Evolutionary conservation across 2,329 filamentous ascomycete species (phyloP), one percentile per base, ranked within the genome.

Genomic region (Penicillium aurantiogriseum): DNA sequence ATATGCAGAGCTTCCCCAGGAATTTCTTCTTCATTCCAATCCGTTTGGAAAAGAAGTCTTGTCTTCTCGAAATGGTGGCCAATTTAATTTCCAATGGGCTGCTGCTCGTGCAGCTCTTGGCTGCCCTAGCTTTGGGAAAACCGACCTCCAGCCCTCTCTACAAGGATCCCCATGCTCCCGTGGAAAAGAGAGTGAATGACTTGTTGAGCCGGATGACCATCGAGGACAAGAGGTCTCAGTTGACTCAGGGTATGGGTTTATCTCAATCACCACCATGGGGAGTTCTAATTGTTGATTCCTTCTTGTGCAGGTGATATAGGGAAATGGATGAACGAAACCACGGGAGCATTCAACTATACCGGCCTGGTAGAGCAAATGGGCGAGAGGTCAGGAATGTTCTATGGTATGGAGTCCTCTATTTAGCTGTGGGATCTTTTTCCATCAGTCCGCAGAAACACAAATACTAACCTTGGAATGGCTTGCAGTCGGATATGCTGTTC

Each of bases 171-270:
- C 79, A 78, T 55, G 83, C 85, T 6, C 76, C 84, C 8, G 77
- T 90, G 15, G 85, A 89, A 51, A 83, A 82, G 49, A 81, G 89
- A 58, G 83, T 91, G 11, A 71, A 82, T 10, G 88, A 91, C 69
- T 80, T 92, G 5, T 74, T 92, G 51, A 82, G 83, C 13, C 83
- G 86, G 25, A 92, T 92, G 89, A 90, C 86, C 0, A 82, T 90
- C 54, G 80, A 88, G 67, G 89, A 92, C 58, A 92, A 92, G 76
- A 83, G 85, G 44, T 81, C 86, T 1, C 89, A 91, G 70, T 77
- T 88, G 63, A 79, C 88, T 29, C 86, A 88, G 69, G 85, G 71
- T 73, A 56, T 27, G 51, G 40, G 31, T 31, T 15, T 1, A 17
- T 29, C 4, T 45, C 3, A 19, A 2, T 38, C 3, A 0, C 3